Percentiles rank a stretch among this genome's conserved stretches.
phyloP scores from a whole-genome alignment of 129 eudicot species.

The Gnaphalium uliginosum region DNA sequence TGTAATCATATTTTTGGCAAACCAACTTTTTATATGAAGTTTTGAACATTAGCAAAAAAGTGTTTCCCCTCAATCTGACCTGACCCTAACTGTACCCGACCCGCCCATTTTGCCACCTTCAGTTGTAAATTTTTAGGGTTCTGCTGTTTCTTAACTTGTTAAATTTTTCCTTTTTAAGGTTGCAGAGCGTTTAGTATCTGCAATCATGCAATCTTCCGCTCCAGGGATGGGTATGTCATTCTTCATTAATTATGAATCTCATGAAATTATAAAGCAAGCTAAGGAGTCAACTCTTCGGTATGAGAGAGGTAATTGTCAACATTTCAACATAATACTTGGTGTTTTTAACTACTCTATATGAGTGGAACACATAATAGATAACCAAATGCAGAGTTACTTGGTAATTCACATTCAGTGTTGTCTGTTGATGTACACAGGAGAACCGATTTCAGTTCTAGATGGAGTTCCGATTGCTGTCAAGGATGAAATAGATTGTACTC shows the following conservation, averaged over 20 bases:
- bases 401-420: slow-evolving; percentile 4
- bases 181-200: slow-evolving; percentile 67
- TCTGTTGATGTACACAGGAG: slow-evolving; percentile 48
- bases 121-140: neutral
- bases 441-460: slow-evolving; percentile 81
- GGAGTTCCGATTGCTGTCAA: slow-evolving; percentile 91
- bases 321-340: neutral
- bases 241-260: slow-evolving; percentile 54
- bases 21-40: neutral
- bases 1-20: neutral
- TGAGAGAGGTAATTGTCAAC: slow-evolving; percentile 47
- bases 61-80: neutral
- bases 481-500: slow-evolving; percentile 95
- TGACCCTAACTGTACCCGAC: neutral
- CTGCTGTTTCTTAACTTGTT: neutral
- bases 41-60: neutral
- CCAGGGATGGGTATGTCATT: slow-evolving; percentile 67
- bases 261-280: slow-evolving; percentile 75
- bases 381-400: neutral
- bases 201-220: slow-evolving; percentile 46
- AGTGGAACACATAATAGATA: neutral
- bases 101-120: neutral
- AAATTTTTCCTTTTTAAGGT: slow-evolving; percentile 41
- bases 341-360: neutral
- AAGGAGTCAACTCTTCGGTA: slow-evolving; percentile 75